These are phyloP conservation scores for Sapria himalayana DNA, from an alignment of 345 rosid genomes.

Conservation along the genomic window DNA sequence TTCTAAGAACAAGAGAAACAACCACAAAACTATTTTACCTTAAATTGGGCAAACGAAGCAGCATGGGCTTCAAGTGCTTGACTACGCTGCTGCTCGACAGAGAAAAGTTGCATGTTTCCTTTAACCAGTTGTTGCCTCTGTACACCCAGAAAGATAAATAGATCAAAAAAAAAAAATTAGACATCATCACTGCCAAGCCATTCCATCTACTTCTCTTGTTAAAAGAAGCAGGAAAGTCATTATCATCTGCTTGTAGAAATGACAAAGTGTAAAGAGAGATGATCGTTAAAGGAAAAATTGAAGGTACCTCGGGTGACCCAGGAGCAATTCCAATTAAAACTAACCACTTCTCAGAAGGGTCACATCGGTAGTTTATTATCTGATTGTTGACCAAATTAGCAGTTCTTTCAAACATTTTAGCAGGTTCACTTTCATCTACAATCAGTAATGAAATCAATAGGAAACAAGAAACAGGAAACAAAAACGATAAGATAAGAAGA, in stretches of 20 bases:
- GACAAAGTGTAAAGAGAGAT: too few species aligned
- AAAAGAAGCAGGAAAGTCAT: too few species aligned
- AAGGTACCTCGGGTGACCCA: constrained; percentile 96
- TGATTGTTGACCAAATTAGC: constrained; percentile 86
- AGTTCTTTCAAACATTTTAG: constrained; percentile 90
- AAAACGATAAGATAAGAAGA: not conserved
- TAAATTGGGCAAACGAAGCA: constrained; percentile 83
- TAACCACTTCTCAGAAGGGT: constrained; percentile 90
- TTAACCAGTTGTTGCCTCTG: constrained; percentile 82
- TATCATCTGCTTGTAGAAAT: too few species aligned
- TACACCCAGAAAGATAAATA: not conserved
- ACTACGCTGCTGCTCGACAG: constrained; percentile 94
- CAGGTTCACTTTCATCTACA: constrained; percentile 91
- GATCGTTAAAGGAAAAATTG: too few species aligned
- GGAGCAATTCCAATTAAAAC: constrained; percentile 96
- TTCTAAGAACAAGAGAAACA: not conserved
- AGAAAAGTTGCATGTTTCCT: constrained; percentile 90
- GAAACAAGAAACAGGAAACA: constrained; percentile 4
- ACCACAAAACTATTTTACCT: too few species aligned
- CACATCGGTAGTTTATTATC: constrained; percentile 88
- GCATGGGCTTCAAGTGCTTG: constrained; percentile 99
- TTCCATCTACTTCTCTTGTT: too few species aligned
- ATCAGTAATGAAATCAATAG: not conserved
- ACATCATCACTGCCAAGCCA: not conserved
- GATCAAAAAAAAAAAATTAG: constrained; percentile 2